Conservation (phyloP, 805 yeast genomes). For the Candida ovalis region DNA sequence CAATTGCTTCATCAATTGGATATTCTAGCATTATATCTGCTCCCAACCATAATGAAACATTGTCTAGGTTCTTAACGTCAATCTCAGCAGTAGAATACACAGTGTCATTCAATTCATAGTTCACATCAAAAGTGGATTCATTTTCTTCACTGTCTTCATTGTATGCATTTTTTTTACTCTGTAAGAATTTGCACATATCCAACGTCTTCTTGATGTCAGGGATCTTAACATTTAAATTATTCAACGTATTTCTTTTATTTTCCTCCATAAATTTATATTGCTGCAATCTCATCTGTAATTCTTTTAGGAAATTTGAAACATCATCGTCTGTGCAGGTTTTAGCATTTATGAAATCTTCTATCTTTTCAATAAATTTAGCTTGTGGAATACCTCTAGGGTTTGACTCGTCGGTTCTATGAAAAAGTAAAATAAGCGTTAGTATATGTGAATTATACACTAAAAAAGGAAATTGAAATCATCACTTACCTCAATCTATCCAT, state of each 20-base stretch:
- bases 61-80: conserved; percentile 48
- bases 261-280: conserved; percentile 87
- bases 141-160: conserved; percentile 26
- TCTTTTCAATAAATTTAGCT: conserved; percentile 88
- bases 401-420: conserved; percentile 47
- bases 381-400: conserved; percentile 96
- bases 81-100: conserved; percentile 80
- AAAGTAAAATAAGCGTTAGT: not conserved
- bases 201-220: conserved; percentile 93
- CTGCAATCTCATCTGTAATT: conserved; percentile 83
- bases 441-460: not conserved
- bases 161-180: conserved; percentile 39
- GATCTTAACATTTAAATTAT: conserved; percentile 60
- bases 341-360: conserved; percentile 63
- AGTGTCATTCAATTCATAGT: conserved; percentile 91
- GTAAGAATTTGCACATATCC: conserved; percentile 61
- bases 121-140: conserved; percentile 52
- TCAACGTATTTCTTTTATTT: conserved; percentile 45
- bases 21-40: conserved; percentile 97
- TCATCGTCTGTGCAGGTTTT: conserved; percentile 32
- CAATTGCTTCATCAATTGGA: conserved; percentile 82
- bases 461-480: not conserved
- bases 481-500: not conserved
- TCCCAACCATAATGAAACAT: conserved; percentile 92
- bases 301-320: conserved; percentile 47